Percentiles rank a stretch among this genome's conserved stretches.
phyloP scores from a whole-genome alignment of 2,329 filamentous ascomycete species.

The Colletotrichum scovillei region DNA sequence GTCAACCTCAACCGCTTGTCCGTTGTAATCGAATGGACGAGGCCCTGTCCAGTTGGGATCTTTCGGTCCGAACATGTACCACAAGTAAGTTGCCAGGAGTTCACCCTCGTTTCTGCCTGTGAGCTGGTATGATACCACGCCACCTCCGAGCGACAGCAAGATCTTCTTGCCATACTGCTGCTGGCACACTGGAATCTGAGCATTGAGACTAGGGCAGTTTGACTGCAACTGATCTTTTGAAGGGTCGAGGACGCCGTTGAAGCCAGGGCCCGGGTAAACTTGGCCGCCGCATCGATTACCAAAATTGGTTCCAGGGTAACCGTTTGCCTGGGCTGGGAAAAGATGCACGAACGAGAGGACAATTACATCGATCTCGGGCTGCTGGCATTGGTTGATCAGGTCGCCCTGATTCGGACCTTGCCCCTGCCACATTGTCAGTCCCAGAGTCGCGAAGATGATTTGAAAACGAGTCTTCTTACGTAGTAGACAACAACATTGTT shows the following conservation, averaged over 20 bases:
- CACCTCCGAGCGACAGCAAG: constrained; percentile 54
- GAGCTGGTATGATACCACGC: constrained; percentile 47
- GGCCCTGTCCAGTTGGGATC: constrained; percentile 44
- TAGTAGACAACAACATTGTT: constrained; percentile 56
- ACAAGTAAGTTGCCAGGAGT: constrained; percentile 49
- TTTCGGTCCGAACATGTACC: constrained; percentile 53
- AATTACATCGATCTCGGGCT: constrained; percentile 54
- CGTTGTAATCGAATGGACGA: constrained; percentile 34
- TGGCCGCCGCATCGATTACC: constrained; percentile 52
- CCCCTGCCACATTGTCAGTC: constrained; percentile 44
- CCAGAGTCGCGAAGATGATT: not conserved
- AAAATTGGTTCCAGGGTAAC: constrained; percentile 53
- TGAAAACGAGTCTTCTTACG: constrained; percentile 41
- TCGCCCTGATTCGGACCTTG: constrained; percentile 50
- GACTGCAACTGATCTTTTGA: constrained; percentile 45
- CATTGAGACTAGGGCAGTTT: constrained; percentile 48
- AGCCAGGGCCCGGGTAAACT: constrained; percentile 46
- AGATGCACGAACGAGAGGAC: constrained; percentile 54
- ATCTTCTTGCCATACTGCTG: constrained; percentile 51
- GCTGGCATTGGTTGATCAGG: constrained; percentile 52
- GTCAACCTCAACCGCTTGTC: constrained; percentile 44
- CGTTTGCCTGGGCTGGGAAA: constrained; percentile 55
- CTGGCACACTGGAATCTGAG: constrained; percentile 53
- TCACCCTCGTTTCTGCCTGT: constrained; percentile 49
- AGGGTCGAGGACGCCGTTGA: constrained; percentile 44